These are phyloP conservation scores for Benincasa hispida DNA, from an alignment of 306 rosid genomes.

Conservation along the genomic window DNA sequence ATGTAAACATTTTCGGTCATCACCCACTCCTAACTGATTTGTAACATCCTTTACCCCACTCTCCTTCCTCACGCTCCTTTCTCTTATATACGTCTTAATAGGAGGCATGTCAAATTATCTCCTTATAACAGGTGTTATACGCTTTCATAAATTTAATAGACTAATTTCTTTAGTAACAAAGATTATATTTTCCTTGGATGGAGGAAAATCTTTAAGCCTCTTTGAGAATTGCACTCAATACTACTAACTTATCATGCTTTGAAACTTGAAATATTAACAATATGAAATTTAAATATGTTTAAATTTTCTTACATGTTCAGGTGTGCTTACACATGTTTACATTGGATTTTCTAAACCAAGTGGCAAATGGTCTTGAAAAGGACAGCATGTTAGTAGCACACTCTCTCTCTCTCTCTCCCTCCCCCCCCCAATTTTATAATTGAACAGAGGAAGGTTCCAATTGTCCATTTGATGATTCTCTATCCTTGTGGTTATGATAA, in stretches of 20 bases:
- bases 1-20: too few relatives aligned
- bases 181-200: background rate
- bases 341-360: constrained; percentile 91
- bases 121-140: background rate
- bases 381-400: constrained; percentile 63
- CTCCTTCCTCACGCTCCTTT: background rate
- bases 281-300: background rate
- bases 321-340: constrained; percentile 98
- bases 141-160: background rate
- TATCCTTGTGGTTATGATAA: background rate
- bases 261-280: background rate
- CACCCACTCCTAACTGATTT: background rate
- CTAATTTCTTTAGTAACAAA: background rate
- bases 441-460: background rate
- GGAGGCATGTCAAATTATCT: background rate
- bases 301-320: constrained; percentile 22
- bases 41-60: background rate
- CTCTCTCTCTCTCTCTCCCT: constrained; percentile 11
- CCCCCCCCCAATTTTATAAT: background rate
- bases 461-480: background rate
- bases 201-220: background rate
- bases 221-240: background rate
- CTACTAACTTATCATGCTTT: background rate
- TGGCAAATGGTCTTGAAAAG: constrained; percentile 95
- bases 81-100: background rate